These are phyloP conservation scores for Penicillium sumatraense DNA, from an alignment of 2,329 filamentous ascomycete genomes.

Conservation along the genomic window DNA sequence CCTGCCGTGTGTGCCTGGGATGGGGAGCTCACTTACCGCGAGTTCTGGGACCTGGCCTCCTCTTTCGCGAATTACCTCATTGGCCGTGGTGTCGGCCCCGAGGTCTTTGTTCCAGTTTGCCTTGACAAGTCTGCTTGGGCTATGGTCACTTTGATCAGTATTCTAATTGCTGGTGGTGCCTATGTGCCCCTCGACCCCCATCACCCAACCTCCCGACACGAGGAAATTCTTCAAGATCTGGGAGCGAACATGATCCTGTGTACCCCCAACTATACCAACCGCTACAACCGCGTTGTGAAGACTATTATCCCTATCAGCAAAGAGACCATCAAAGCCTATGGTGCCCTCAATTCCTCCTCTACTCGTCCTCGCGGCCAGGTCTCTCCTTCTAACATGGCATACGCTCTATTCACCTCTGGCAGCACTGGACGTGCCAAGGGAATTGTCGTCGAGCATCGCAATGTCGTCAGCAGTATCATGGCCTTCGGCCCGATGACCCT, in stretches of 20 bases:
- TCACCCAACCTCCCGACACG: conserved; percentile 39
- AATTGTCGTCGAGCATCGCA: conserved; percentile 41
- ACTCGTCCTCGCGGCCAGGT: conserved; percentile 5
- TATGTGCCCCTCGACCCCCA: conserved; percentile 41
- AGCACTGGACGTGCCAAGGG: conserved; percentile 45
- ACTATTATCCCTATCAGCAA: conserved; percentile 39
- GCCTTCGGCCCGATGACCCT: conserved; percentile 33
- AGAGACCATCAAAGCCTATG: conserved; percentile 35
- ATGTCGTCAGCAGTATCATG: conserved; percentile 38
- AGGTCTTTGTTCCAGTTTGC: conserved; percentile 38
- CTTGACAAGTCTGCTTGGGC: conserved; percentile 42
- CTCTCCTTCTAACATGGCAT: conserved; percentile 35
- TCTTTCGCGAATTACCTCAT: conserved; percentile 36
- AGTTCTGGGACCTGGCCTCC: conserved; percentile 35
- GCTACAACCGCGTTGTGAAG: conserved; percentile 35
- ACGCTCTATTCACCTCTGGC: conserved; percentile 44
- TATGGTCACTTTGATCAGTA: conserved; percentile 37
- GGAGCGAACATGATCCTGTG: conserved; percentile 38
- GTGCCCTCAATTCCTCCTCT: conserved; percentile 18
- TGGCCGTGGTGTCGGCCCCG: conserved; percentile 37
- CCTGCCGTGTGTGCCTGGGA: conserved; percentile 43
- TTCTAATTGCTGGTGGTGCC: conserved; percentile 40
- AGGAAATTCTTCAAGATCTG: conserved; percentile 38
- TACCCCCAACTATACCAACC: conserved; percentile 35
- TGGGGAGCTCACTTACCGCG: conserved; percentile 37